Evolutionary conservation across 2,329 filamentous ascomycete species (phyloP).

Genomic region (Colletotrichum sp.): DNA sequence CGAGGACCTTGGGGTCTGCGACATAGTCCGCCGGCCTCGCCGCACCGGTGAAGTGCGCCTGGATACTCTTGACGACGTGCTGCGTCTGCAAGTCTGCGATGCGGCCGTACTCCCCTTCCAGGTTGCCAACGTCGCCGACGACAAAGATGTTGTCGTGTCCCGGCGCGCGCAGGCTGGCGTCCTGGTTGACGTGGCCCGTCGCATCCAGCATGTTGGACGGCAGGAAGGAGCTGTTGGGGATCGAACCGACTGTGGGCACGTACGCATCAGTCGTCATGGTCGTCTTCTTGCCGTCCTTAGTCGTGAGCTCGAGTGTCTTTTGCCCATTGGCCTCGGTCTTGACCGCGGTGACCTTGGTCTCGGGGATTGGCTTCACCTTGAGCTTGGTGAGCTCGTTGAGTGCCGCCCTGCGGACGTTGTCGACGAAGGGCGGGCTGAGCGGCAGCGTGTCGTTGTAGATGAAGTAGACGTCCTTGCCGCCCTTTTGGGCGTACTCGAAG

Average conservation of each 20-base stretch:
- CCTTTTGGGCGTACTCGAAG: constrained; percentile 45
- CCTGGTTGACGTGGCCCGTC: constrained; percentile 40
- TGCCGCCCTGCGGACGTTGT: constrained; percentile 43
- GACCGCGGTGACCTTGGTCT: constrained; percentile 38
- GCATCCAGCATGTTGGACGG: constrained; percentile 40
- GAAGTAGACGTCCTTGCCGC: constrained; percentile 52
- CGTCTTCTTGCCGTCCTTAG: constrained; percentile 35
- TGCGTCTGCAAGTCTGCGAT: constrained; percentile 36
- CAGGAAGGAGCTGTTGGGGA: constrained; percentile 50
- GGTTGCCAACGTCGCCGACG: constrained; percentile 47
- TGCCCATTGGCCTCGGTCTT: constrained; percentile 27
- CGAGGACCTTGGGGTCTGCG: constrained; percentile 33
- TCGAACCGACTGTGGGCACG: constrained; percentile 50
- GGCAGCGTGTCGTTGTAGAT: constrained; percentile 44
- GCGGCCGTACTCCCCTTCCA: constrained; percentile 38
- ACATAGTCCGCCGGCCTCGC: constrained; percentile 23
- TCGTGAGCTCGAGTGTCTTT: constrained; percentile 37
- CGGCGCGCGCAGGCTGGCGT: constrained; percentile 37
- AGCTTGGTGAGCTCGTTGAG: constrained; percentile 46
- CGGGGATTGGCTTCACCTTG: constrained; percentile 45
- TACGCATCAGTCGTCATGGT: constrained; percentile 48
- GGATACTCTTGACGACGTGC: constrained; percentile 39
- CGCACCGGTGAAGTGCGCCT: constrained; percentile 34
- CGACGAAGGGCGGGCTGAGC: constrained; percentile 33
- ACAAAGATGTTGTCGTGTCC: constrained; percentile 47